Evolutionary conservation across 2,329 filamentous ascomycete species (phyloP), one percentile per base, ranked within the genome.

Genomic region (Berkeleyomyces basicola): DNA sequence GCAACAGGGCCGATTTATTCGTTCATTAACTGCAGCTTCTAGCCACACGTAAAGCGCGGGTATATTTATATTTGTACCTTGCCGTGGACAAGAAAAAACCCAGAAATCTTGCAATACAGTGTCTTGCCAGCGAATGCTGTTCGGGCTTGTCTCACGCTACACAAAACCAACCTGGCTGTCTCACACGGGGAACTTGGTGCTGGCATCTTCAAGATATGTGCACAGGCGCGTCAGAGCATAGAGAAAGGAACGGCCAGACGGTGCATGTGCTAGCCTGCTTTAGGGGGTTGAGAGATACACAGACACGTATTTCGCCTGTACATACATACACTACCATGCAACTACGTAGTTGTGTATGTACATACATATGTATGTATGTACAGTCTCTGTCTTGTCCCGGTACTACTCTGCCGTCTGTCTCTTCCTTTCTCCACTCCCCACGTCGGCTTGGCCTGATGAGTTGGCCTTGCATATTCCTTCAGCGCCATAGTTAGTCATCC

Each of bases 391-490:
- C 23, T 23, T 23, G 23, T 23, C 23, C 23, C 23, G 23, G 42
- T 44, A 44, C 9, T 44, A 44, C 23, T 23, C 23, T 23, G 23
- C 23, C 23, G 23, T 23, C 23, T 55, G 36, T 39, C 47, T 51
- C 23, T 51, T 51, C 36, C 14, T 46, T 46, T 46, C 43, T n/a
- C 43, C 14, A 3, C 16, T 46, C 1, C 43, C 3, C 43, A 3
- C 43, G 4, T 16, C 36, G 33, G 31, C 51, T 44, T 55, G 9
- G 66, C 66, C 57, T 65, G 44, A 23, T 70, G 68, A 68, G 68
- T 69, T 70, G 68, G 69, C 68, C 68, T 53, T 70, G 68, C 68
- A 70, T 69, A 58, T 61, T 51, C 33, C 49, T n/a, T 43, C 44
- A 51, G 51, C 37, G 39, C 51, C 36, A 11, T 36, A n/a, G 33